phyloP scores from a whole-genome alignment of 768 basidiomycete genomes.

The Mycena epipterygia region DNA sequence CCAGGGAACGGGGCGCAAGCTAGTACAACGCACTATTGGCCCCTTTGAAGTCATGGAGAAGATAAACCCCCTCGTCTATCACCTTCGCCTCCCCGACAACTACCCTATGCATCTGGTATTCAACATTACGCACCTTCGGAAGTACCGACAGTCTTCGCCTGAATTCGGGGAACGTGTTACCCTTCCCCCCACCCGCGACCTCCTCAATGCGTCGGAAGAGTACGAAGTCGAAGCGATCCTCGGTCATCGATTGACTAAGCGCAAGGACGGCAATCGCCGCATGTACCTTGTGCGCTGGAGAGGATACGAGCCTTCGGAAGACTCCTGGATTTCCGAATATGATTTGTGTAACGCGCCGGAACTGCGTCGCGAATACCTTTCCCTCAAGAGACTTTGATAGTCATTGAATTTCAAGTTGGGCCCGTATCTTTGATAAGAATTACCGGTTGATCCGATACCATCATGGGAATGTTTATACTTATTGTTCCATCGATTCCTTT shows the following conservation, averaged over 20 bases:
- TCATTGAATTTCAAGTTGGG: too few relatives aligned
- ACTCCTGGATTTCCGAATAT: constrained; percentile 41
- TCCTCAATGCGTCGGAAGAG: constrained; percentile 31
- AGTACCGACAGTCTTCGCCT: constrained; percentile 33
- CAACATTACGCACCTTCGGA: constrained; percentile 40
- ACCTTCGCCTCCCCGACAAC: constrained; percentile 38
- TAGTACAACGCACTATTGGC: constrained; percentile 39
- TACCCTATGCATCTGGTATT: constrained; percentile 44
- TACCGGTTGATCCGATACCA: neutral
- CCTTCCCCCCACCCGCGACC: constrained; percentile 33
- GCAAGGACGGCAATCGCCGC: constrained; percentile 28
- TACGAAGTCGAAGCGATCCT: constrained; percentile 38
- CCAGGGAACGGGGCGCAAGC: constrained; percentile 40
- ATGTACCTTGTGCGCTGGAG: constrained; percentile 39
- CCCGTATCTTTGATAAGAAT: neutral
- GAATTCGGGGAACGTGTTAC: constrained; percentile 30
- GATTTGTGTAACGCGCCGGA: constrained; percentile 40
- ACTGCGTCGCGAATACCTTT: constrained; percentile 30
- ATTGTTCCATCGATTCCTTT: neutral
- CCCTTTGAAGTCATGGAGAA: constrained; percentile 44
- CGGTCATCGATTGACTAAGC: neutral
- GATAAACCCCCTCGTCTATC: constrained; percentile 41
- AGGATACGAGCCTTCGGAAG: constrained; percentile 38
- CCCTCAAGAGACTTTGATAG: neutral
- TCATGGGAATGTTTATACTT: neutral